These are phyloP conservation scores for Metschnikowia picachoensis DNA, from an alignment of 805 yeast species.

Conservation along the genomic window DNA sequence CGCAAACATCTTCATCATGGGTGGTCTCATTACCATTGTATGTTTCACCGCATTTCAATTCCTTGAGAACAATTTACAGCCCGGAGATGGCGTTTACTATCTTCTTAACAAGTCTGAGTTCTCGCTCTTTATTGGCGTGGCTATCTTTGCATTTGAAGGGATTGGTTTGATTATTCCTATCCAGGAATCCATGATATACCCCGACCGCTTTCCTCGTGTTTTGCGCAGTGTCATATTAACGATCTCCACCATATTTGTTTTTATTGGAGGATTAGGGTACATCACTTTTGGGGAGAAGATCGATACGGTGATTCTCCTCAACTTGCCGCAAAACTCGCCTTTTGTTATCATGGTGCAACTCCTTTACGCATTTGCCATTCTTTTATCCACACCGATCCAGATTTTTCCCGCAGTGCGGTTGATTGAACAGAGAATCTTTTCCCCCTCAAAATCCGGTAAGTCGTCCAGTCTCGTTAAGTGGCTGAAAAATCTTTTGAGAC, in stretches of 20 bases:
- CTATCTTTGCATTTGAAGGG: conserved; percentile 86
- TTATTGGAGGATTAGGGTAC: conserved; percentile 67
- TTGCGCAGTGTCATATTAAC: conserved; percentile 57
- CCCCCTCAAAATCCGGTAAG: conserved; percentile 50
- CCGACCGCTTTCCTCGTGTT: conserved; percentile 67
- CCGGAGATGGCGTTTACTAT: conserved; percentile 47
- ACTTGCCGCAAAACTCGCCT: conserved; percentile 65
- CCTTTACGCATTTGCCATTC: conserved; percentile 68
- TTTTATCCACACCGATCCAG: conserved; percentile 78
- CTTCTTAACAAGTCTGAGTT: conserved; percentile 55
- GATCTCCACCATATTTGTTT: conserved; percentile 58
- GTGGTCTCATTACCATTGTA: conserved; percentile 62
- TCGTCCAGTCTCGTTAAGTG: conserved; percentile 51
- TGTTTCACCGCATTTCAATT: conserved; percentile 50
- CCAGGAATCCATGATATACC: conserved; percentile 76
- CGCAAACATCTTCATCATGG: conserved; percentile 66
- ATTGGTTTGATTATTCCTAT: conserved; percentile 79
- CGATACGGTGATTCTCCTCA: conserved; percentile 65
- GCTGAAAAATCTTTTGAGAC: conserved; percentile 60
- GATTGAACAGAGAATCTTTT: conserved; percentile 59
- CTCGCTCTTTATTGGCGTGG: conserved; percentile 76
- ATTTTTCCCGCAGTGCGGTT: conserved; percentile 75
- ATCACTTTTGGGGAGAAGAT: conserved; percentile 61
- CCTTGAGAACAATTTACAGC: conserved; percentile 31
- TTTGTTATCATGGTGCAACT: conserved; percentile 63